Evolutionary conservation across 2,329 filamentous ascomycete species (phyloP), one percentile per base, ranked within the genome.

Genomic region (Cladophialophora chaetospira): DNA sequence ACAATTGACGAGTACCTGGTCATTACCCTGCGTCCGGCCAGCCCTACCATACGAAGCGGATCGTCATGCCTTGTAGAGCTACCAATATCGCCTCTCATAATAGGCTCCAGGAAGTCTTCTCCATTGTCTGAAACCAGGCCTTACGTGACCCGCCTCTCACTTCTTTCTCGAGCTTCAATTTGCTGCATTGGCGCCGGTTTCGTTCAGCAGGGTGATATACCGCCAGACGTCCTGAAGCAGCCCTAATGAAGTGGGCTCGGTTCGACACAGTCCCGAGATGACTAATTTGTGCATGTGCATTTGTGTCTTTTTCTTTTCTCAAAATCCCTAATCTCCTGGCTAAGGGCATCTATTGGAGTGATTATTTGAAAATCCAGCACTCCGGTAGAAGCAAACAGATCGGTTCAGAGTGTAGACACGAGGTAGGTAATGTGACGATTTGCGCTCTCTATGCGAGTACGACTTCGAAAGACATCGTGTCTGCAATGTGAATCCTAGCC

Each of bases 191-290:
- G 46, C 19, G 29, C 46, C 31, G 3, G 5, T 21, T n/a, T 13
- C 46, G 3, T 28, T 15, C 46, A 49, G 17, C 21, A n/a, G 45
- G 45, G 9, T 19, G 26, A 38, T 49, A 21, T 31, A 15, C 11
- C 21, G 13, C 9, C 45, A 23, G 5, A 10, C 8, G 10, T 10
- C 36, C 36, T 40, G 15, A 40, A 15, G 10, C 8, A 29, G 38
- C 9, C 17, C 29, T 35, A 6, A 26, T 26, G 28, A 38, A 23
- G 21, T 15, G 48, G 25, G 17, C 48, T 42, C 48, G 48, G 48
- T 17, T 10, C 15, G 23, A 42, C 5, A n/a, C 10, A 42, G 8
- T 31, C n/a, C 48, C 48, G 48, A 51, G 17, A 51, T 42, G 48
- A 51, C 26, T 28, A n/a, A 44, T 44, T 44, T 9, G 23, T 44